Base-by-base conservation (phyloP, 371 early-diverging fungal genomes). In the Conidiobolus incongruus region DNA sequence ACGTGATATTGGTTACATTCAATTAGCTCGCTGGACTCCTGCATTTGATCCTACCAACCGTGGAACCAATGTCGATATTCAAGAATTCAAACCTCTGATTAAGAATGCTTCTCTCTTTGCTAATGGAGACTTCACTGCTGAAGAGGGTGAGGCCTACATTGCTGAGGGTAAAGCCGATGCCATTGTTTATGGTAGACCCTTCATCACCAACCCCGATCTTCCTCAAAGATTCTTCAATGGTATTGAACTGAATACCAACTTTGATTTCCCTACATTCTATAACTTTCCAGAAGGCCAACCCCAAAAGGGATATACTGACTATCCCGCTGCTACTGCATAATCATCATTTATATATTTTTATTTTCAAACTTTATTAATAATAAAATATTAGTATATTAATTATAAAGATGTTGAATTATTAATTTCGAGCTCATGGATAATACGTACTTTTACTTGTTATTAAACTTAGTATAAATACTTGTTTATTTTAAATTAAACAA, bases 101-200 rank as follows among this genome's bases (percentile, higher is more conserved):
- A 65, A 66, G 47, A 50, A 65, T 33, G 63, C 65, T 0, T 59
- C 70, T 4, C 66, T 52, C 5, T 52, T 83, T 26, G 24, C 55
- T 1, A 65, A 74, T 10, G 74, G 63, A 1, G 92, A 90, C 0
- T 48, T 63, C 0, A 85, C 83, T 37, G 64, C 63, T 0, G 62
- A 66, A 12, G 61, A 68, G 15, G 48, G 51, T 0, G 43, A 47
- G 16, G 43, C 42, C 21, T 38, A 48, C 7, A 20, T 53, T 31
- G 31, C 37, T 23, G 16, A 24, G 19, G n/a, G n/a, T n/a, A n/a
- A n/a, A n/a, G n/a, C n/a, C n/a, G n/a, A n/a, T n/a, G n/a, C n/a
- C n/a, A n/a, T 41, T n/a, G 42, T 31, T 7, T 32, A 31, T 41
- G 42, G 31, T 31, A 29, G 42, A 16, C 17, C 23, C 2, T 41